phyloP scores from a whole-genome alignment of 169 alveolate genomes.

The Plasmodium chabaudi region DNA sequence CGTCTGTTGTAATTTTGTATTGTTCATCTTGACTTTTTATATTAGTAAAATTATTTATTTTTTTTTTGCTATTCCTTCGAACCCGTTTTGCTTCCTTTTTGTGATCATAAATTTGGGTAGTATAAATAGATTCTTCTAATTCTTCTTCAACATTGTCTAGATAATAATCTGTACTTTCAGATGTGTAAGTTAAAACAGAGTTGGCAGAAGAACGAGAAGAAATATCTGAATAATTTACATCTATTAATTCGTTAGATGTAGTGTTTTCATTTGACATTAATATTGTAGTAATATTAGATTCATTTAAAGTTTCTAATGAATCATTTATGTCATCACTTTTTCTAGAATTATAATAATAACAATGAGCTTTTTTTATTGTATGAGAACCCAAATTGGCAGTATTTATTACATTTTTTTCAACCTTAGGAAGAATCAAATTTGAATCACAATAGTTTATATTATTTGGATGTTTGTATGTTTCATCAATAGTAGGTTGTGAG shows the following conservation, averaged over 20 bases:
- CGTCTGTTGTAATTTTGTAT: background rate
- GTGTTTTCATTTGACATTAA: conserved; percentile 22
- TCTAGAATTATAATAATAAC: background rate
- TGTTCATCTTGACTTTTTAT: background rate
- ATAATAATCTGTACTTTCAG: conserved; percentile 65
- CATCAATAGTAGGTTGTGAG: background rate
- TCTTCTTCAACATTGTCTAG: conserved; percentile 39
- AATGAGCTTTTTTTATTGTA: background rate
- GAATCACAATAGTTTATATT: background rate
- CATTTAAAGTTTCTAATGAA: background rate
- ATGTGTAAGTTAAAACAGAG: conserved; percentile 52
- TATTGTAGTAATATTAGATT: conserved; percentile 16
- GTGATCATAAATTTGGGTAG: conserved; percentile 60
- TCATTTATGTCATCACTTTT: background rate
- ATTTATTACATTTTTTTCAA: background rate
- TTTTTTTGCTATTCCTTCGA: conserved; percentile 16
- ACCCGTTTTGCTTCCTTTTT: conserved; percentile 39
- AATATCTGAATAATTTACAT: conserved; percentile 38
- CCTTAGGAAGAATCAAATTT: background rate
- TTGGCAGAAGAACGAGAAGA: conserved; percentile 70
- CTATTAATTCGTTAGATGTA: conserved; percentile 30
- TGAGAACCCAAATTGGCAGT: background rate
- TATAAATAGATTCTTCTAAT: conserved; percentile 31
- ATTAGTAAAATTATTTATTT: background rate
- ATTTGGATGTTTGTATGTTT: background rate